phyloP scores from a whole-genome alignment of 1,284 basidiomycete species.

The Cryptococcus floricola region DNA sequence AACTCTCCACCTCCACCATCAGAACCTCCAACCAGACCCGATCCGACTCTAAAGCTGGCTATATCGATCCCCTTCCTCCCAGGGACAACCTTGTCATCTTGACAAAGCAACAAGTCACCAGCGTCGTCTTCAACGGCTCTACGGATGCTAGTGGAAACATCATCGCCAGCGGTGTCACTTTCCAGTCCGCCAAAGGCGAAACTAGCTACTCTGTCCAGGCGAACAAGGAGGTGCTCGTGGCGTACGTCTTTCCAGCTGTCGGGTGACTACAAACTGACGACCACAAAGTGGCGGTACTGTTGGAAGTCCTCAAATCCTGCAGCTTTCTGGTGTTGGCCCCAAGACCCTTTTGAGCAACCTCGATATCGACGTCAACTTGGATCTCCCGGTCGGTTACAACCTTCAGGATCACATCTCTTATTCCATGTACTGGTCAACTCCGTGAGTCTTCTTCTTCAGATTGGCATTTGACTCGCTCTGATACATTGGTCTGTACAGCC shows the following conservation, averaged over 20 bases:
- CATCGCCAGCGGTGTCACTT: slow-evolving; percentile 60
- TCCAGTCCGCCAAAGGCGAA: slow-evolving; percentile 48
- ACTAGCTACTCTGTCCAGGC: slow-evolving; percentile 53
- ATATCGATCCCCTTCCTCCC: slow-evolving; percentile 61
- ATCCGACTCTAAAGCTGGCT: slow-evolving; percentile 64
- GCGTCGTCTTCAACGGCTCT: slow-evolving; percentile 59
- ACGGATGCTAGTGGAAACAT: slow-evolving; percentile 49
- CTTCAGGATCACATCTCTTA: slow-evolving; percentile 64
- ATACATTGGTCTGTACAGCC: slow-evolving; percentile 4
- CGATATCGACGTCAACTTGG: slow-evolving; percentile 53
- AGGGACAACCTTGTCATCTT: slow-evolving; percentile 62
- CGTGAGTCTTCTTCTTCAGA: slow-evolving; percentile 12
- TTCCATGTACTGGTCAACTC: slow-evolving; percentile 44
- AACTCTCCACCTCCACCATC: slow-evolving; percentile 60
- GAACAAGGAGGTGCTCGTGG: slow-evolving; percentile 53
- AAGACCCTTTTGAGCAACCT: slow-evolving; percentile 55
- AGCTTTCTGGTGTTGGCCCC: slow-evolving; percentile 70
- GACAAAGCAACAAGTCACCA: slow-evolving; percentile 60
- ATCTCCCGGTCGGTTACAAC: slow-evolving; percentile 71
- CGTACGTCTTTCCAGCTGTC: slow-evolving; percentile 15
- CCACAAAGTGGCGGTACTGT: slow-evolving; percentile 56
- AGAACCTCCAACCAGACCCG: slow-evolving; percentile 63
- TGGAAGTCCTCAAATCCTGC: slow-evolving; percentile 63
- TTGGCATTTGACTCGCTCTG: too few relatives aligned
- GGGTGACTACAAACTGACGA: not conserved